Base-by-base conservation (phyloP, 2,329 filamentous ascomycete species). In the Paraphoma chrysanthemicola region DNA sequence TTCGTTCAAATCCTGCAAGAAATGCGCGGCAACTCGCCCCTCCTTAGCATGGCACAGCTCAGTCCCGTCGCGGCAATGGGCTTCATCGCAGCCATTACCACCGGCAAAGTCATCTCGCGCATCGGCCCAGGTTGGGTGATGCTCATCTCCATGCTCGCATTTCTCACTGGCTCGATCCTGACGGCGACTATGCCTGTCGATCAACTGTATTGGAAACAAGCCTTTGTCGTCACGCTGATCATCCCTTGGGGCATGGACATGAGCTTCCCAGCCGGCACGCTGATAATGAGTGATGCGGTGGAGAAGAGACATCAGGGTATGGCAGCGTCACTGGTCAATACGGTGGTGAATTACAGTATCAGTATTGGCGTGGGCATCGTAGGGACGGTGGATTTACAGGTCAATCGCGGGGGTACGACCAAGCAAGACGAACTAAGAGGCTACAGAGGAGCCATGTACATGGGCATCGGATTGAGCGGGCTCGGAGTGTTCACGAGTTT, bases 191-290 rank as follows among this genome's bases (percentile, higher is more conserved):
- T 74, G 17, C 79, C 79, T 0, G 60, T 77, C 3, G 52, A 73
- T 17, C 78, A 81, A 55, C 74, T 63, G 6, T 82, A 82, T 63
- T 82, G 79, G 79, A 74, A 71, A 2, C 75, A 76, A 14, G 48
- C 71, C 8, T 78, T 79, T 42, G 60, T 76, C 12, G 55, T 59
- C 10, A 63, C 67, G 6, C 29, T 77, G 0, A 63, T 77, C 16
- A 77, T 71, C 1, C 73, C 69, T 0, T 76, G 71, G 69, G 78
- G 77, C 1, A 79, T 79, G 73, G 79, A 80, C 48, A 77, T 80
- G 72, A 70, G 64, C 1, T 80, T 80, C 50, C 77, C 77, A 0
- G 77, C 78, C 6, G 77, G 71, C 1, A 78, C 75, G 1, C 64
- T 80, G 9, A 76, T 80, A 14, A 66, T 79, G 50, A 72, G 67